Evolutionary conservation across 2,329 filamentous ascomycete genomes (phyloP).

Genomic region (Botrytis deweyae): DNA sequence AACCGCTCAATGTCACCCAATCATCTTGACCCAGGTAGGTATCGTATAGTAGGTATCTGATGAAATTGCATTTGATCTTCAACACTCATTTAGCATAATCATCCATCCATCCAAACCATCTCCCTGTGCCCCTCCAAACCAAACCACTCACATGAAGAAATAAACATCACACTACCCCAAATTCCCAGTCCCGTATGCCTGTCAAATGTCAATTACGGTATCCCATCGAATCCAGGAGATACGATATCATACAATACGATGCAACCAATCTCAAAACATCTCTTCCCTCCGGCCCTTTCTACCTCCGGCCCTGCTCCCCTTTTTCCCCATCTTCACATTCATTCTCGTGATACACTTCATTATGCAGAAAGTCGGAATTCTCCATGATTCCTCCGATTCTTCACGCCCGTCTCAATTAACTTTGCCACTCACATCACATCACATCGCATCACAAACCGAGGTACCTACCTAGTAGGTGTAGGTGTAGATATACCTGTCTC

Average conservation of each 20-base stretch:
- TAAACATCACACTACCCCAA: background rate
- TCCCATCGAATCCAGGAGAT: too few relatives aligned
- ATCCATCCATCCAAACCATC: background rate
- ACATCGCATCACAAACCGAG: background rate
- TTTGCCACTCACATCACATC: background rate
- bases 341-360: conserved; percentile 14
- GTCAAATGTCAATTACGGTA: background rate
- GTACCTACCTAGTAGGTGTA: background rate
- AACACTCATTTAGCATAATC: background rate
- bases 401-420: background rate
- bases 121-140: background rate
- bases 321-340: background rate
- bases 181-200: background rate
- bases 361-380: conserved; percentile 19
- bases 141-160: background rate
- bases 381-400: background rate
- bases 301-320: background rate
- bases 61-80: background rate
- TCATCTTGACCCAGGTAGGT: background rate
- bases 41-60: too few relatives aligned
- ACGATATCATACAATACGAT: background rate
- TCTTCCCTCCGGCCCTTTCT: background rate
- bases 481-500: background rate
- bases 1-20: background rate
- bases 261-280: background rate